These are phyloP conservation scores for Galeopsis tetrahit DNA, from an alignment of 257 asterid genomes.

Conservation along the genomic window DNA sequence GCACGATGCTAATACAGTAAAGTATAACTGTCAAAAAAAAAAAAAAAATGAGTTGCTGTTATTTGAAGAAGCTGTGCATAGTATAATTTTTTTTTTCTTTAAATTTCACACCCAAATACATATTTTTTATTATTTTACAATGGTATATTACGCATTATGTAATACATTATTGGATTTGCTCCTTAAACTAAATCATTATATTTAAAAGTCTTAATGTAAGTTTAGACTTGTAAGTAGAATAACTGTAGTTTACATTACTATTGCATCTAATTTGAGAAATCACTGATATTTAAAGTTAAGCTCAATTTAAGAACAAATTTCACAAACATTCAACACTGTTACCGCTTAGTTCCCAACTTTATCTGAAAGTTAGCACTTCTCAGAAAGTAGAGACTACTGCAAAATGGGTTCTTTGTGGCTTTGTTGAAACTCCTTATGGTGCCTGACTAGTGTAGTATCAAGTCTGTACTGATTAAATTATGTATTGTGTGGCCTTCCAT, in stretches of 20 bases:
- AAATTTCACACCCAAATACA: background rate
- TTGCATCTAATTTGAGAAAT: background rate
- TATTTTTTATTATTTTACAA: background rate
- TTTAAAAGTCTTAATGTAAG: background rate
- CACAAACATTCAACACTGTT: background rate
- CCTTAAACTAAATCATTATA: constrained; percentile 9
- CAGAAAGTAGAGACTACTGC: constrained; percentile 13
- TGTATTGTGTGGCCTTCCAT: background rate
- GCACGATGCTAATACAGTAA: background rate
- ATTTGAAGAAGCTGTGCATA: constrained; percentile 19
- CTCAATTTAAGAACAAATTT: background rate
- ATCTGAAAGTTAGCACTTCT: background rate
- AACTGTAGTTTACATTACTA: background rate
- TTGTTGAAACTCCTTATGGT: constrained; percentile 16
- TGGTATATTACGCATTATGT: constrained; percentile 6
- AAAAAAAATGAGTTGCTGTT: background rate
- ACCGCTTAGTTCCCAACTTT: constrained; percentile 10
- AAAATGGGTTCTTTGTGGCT: background rate
- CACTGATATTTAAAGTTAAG: background rate
- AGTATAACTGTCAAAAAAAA: background rate
- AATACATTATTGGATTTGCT: background rate
- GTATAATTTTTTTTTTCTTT: background rate
- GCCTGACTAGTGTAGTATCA: constrained; percentile 20
- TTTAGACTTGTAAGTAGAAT: constrained; percentile 12
- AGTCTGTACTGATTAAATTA: constrained; percentile 23